Percentiles rank a stretch among this genome's conserved stretches.
Conservation (phyloP, 108 stramenopile species). For the Cyclotella distinguenda region DNA sequence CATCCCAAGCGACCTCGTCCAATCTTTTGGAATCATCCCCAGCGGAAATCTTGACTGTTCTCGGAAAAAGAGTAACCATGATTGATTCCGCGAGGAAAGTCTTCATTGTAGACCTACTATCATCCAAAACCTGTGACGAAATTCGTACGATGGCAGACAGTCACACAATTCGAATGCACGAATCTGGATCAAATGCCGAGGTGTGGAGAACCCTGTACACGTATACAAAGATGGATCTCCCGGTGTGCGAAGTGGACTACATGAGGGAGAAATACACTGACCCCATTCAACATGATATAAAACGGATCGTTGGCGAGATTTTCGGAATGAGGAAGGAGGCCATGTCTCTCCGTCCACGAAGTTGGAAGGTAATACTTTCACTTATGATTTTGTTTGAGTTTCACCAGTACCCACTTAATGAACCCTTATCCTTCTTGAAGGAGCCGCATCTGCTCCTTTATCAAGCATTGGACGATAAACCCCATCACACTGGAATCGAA, state of each 20-base stretch:
- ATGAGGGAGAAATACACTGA: slow-evolving; percentile 39
- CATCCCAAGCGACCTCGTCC: neutral
- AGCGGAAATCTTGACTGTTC: slow-evolving; percentile 25
- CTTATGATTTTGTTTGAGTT: neutral
- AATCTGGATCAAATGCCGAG: slow-evolving; percentile 9
- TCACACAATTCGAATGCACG: slow-evolving; percentile 29
- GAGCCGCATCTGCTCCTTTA: slow-evolving; percentile 60
- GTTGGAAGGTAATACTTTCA: slow-evolving; percentile 26
- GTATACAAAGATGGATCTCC: slow-evolving; percentile 60
- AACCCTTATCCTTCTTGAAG: no score
- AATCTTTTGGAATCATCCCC: neutral
- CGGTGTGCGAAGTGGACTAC: slow-evolving; percentile 35
- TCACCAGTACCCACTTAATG: neutral
- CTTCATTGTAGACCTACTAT: slow-evolving; percentile 53
- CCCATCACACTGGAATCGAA: slow-evolving; percentile 53
- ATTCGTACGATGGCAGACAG: slow-evolving; percentile 49
- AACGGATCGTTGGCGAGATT: slow-evolving; percentile 37
- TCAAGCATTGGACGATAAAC: slow-evolving; percentile 36
- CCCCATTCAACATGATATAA: slow-evolving; percentile 29
- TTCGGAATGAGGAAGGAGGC: slow-evolving; percentile 46
- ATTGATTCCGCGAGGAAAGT: slow-evolving; percentile 44
- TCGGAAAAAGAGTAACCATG: slow-evolving; percentile 48
- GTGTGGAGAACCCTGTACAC: slow-evolving; percentile 60
- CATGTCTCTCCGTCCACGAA: slow-evolving; percentile 42
- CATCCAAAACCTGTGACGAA: slow-evolving; percentile 47